Base-by-base conservation (phyloP, 805 yeast genomes). In the Yamadazyma endophytica region DNA sequence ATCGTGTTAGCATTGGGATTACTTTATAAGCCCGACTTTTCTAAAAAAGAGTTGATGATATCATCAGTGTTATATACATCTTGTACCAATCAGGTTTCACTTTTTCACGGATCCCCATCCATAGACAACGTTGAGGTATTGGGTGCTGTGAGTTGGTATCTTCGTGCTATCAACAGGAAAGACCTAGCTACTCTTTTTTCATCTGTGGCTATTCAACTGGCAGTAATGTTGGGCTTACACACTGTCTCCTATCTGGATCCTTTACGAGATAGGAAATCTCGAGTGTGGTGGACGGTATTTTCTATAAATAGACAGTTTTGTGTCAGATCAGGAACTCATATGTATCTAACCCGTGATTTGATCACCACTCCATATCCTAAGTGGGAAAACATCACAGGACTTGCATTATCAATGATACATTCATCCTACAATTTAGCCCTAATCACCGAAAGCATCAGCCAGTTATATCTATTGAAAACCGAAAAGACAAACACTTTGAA, bases 221-320 rank as follows among this genome's bases (percentile, higher is more conserved):
- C 34, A 2, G 21, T 12, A 9, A 26, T 31, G 11, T 7, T 31
- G 29, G 12, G 21, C 3, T 31, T 31, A 17, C 29, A 31, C 13
- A 8, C 6, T 24, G 27, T 19, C 11, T 6, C 24, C 4, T 15
- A n/a, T 6, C 9, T 18, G 13, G 5, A 8, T 15, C 24, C 4
- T 6, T 13, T 11, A 15, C 12, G 16, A n/a, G 34, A 31, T 16
- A 14, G 34, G 11, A n/a, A 26, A 7, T 20, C 14, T 9, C 25
- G 21, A 16, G 34, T 31, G 3, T 31, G 29, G 29, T 31, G 34
- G 34, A 3, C 34, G 12, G 29, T 26, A 9, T 31, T 20, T 26
- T 25, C 34, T 14, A 25, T 26, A 7, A 31, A 31, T 16, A 13
- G 34, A 11, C 26, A 25, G 21, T 24, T 31, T 31, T 31, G 29